A percentile compares a stretch with the other conserved stretches of the same genome.
phyloP scores from a whole-genome alignment of 2,329 filamentous ascomycete species.

The Pseudocercospora macadamiae region DNA sequence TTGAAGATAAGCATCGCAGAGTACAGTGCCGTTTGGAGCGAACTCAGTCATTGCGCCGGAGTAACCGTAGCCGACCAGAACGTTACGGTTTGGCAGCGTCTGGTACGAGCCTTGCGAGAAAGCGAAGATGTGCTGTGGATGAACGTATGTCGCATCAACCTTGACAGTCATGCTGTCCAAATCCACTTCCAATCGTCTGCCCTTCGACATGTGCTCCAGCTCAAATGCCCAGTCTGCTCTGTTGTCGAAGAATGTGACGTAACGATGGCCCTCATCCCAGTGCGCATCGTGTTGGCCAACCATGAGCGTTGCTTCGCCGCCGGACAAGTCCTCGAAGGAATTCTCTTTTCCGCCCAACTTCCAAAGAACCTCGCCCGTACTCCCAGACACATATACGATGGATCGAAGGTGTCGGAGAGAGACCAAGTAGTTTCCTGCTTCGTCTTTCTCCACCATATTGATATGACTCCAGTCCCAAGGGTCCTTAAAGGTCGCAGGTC shows the following conservation, averaged over 20 bases:
- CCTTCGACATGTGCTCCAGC: slow-evolving; percentile 26
- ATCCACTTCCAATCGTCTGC: slow-evolving; percentile 28
- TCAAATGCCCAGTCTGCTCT: slow-evolving; percentile 38
- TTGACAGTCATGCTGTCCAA: slow-evolving; percentile 31
- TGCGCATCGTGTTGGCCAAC: slow-evolving; percentile 57
- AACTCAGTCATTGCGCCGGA: slow-evolving; percentile 44
- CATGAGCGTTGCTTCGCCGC: slow-evolving; percentile 37
- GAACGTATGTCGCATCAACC: slow-evolving; percentile 30
- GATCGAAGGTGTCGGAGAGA: slow-evolving; percentile 55
- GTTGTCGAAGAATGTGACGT: slow-evolving; percentile 22
- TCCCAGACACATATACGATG: slow-evolving; percentile 44
- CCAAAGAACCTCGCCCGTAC: slow-evolving; percentile 56
- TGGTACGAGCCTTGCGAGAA: slow-evolving; percentile 57
- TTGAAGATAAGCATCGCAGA: slow-evolving; percentile 57
- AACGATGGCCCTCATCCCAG: slow-evolving; percentile 45
- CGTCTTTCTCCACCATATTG: slow-evolving; percentile 58
- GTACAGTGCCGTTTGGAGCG: slow-evolving; percentile 47
- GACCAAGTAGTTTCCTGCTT: slow-evolving; percentile 56
- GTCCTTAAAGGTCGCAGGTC: slow-evolving; percentile 44
- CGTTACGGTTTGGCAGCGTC: slow-evolving; percentile 55
- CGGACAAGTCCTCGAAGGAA: slow-evolving; percentile 32
- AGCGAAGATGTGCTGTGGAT: slow-evolving; percentile 43
- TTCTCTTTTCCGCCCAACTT: slow-evolving; percentile 44
- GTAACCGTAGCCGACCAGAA: slow-evolving; percentile 60
- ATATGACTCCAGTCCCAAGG: slow-evolving; percentile 60